These are phyloP conservation scores for Yamadazyma mexicana DNA, from an alignment of 1,139 yeast species.

Conservation along the genomic window DNA sequence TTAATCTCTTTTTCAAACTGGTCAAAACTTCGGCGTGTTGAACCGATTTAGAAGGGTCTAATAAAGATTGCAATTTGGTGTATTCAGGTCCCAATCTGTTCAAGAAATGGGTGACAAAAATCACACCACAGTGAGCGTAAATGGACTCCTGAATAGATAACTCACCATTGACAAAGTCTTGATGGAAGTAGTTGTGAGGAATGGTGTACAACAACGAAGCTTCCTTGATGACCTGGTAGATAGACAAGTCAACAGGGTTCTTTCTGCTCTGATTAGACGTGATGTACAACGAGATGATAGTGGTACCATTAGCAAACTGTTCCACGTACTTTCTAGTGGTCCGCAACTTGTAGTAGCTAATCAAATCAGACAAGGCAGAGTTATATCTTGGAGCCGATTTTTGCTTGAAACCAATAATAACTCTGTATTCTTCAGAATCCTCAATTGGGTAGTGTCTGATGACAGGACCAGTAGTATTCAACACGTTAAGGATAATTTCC, in stretches of 20 bases:
- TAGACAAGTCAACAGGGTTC: slow-evolving; percentile 64
- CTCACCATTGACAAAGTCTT: slow-evolving; percentile 70
- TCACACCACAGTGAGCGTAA: slow-evolving; percentile 91
- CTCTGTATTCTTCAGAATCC: slow-evolving; percentile 75
- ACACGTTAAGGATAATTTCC: slow-evolving; percentile 69
- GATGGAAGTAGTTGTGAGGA: slow-evolving; percentile 82
- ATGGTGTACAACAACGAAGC: slow-evolving; percentile 89
- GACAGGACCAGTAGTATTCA: slow-evolving; percentile 84
- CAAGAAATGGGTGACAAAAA: slow-evolving; percentile 90
- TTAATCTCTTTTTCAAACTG: slow-evolving; percentile 82
- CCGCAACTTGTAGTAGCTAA: slow-evolving; percentile 83
- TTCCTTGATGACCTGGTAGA: slow-evolving; percentile 90
- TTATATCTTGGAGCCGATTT: slow-evolving; percentile 84
- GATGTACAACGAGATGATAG: slow-evolving; percentile 84
- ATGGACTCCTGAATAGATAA: slow-evolving; percentile 92
- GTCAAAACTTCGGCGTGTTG: slow-evolving; percentile 75
- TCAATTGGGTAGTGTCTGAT: slow-evolving; percentile 84
- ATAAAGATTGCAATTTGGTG: slow-evolving; percentile 61
- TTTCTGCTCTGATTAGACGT: slow-evolving; percentile 47
- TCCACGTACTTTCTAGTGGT: slow-evolving; percentile 92
- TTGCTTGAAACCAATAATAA: slow-evolving; percentile 86
- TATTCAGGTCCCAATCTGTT: slow-evolving; percentile 94
- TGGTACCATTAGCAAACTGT: slow-evolving; percentile 86
- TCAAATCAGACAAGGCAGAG: slow-evolving; percentile 84
- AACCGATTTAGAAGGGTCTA: slow-evolving; percentile 60